phyloP scores from a whole-genome alignment of 2,329 filamentous ascomycete species.

The Cadophora sp. region DNA sequence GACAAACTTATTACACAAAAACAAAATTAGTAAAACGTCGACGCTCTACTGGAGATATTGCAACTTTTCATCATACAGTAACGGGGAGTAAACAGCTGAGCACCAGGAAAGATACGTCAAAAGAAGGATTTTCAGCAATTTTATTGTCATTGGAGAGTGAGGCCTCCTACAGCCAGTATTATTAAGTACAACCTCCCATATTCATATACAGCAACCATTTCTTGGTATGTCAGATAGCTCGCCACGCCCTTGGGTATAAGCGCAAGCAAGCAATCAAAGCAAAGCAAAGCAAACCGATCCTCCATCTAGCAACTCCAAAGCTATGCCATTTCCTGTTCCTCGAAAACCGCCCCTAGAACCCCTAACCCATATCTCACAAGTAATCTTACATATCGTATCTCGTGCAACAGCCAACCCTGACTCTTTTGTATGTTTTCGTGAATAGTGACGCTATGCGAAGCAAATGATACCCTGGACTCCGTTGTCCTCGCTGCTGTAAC shows the following conservation, averaged over 20 bases:
- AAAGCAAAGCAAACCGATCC: slow-evolving; percentile 11
- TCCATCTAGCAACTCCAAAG: slow-evolving; percentile 20
- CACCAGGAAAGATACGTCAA: neutral
- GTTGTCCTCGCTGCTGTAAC: neutral
- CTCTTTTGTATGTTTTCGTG: slow-evolving; percentile 9
- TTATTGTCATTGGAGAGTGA: slow-evolving; percentile 22
- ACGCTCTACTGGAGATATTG: no score
- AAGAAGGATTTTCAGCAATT: neutral
- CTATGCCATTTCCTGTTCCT: slow-evolving; percentile 9
- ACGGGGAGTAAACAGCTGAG: no score
- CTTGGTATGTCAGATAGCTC: slow-evolving; percentile 7
- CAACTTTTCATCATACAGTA: no score
- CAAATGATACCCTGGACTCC: slow-evolving; percentile 6
- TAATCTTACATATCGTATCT: slow-evolving; percentile 15
- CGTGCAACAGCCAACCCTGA: slow-evolving; percentile 5
- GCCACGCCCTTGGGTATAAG: slow-evolving; percentile 18
- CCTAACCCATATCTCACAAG: slow-evolving; percentile 13
- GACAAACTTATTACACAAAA: no score
- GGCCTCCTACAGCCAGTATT: neutral
- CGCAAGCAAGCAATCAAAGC: slow-evolving; percentile 15
- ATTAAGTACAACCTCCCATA: neutral
- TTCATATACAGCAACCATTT: slow-evolving; percentile 12
- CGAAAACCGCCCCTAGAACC: neutral
- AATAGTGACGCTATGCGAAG: slow-evolving; percentile 13
- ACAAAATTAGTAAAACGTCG: no score